Evolutionary conservation across 2,329 filamentous ascomycete genomes (phyloP).

Genomic region (Dactylellina parvicollis): DNA sequence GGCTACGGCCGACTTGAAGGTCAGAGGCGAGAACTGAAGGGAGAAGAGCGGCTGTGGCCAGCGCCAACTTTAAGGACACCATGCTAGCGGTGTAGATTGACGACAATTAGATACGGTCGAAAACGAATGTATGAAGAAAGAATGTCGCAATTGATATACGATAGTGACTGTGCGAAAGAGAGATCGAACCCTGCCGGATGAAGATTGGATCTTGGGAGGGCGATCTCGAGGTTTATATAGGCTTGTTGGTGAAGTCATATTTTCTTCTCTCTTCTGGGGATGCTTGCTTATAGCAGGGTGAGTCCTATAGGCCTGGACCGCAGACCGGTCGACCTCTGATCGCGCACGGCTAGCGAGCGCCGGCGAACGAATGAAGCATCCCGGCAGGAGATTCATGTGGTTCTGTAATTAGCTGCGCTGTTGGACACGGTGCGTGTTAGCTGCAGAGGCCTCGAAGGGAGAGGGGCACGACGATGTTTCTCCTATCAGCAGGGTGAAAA

Average conservation of each 20-base stretch:
- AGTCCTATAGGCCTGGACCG: slow-evolving; percentile 26
- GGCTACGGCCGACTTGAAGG: neutral
- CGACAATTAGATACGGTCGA: neutral
- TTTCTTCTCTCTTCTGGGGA: neutral
- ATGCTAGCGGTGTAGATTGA: slow-evolving; percentile 10
- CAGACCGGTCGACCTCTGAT: neutral
- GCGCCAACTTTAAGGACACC: slow-evolving; percentile 23
- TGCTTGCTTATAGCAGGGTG: neutral
- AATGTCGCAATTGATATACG: slow-evolving; percentile 23
- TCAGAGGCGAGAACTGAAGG: slow-evolving; percentile 34
- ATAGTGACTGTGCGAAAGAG: slow-evolving; percentile 36
- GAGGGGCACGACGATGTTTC: no score
- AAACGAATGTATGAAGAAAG: slow-evolving; percentile 29
- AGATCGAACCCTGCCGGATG: slow-evolving; percentile 34
- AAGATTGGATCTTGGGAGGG: slow-evolving; percentile 7
- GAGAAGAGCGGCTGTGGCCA: slow-evolving; percentile 37
- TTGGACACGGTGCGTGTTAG: slow-evolving; percentile 4
- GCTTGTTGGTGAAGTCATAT: slow-evolving; percentile 14
- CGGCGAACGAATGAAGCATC: neutral
- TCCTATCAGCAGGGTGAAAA: slow-evolving; percentile 29
- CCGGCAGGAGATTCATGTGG: slow-evolving; percentile 20
- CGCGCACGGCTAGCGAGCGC: slow-evolving; percentile 34
- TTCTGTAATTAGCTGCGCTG: slow-evolving; percentile 32
- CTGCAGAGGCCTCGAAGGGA: slow-evolving; percentile 15
- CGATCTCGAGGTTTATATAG: slow-evolving; percentile 49